Evolutionary conservation across 371 early-diverging fungal species (phyloP).

Genomic region (Blakeslea trispora): DNA sequence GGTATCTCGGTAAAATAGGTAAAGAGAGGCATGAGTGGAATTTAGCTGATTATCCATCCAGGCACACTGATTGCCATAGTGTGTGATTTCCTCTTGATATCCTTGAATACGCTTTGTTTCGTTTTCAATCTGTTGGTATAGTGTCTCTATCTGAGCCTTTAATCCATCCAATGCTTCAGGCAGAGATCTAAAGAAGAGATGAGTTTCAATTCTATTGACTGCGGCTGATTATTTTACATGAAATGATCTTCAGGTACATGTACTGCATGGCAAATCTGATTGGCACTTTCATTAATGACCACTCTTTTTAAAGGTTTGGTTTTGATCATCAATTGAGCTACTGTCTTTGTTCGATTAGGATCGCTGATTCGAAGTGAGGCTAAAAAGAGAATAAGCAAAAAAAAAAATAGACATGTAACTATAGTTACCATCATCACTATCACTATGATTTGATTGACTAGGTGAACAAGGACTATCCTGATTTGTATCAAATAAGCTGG

Average conservation of each 20-base stretch:
- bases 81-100: constrained; percentile 14
- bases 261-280: constrained; percentile 15
- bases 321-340: background rate
- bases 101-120: constrained; percentile 14
- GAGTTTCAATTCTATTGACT: background rate
- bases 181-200: constrained; percentile 5
- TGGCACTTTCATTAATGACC: constrained; percentile 26
- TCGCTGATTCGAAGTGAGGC: constrained; percentile 15
- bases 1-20: background rate
- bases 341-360: background rate
- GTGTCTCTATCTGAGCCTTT: constrained; percentile 1
- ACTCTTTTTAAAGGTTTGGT: constrained; percentile 13
- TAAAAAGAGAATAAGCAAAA: background rate
- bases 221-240: constrained; percentile 6
- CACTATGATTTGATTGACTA: no score
- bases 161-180: constrained; percentile 10
- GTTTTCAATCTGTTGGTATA: constrained; percentile 12
- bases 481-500: background rate
- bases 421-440: constrained; percentile 13
- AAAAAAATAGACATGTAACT: no score
- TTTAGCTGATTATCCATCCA: constrained; percentile 12
- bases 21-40: background rate
- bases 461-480: no score
- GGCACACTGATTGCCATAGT: background rate
- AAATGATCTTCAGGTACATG: constrained; percentile 5